Evolutionary conservation across 768 basidiomycete genomes (phyloP), one percentile per base, ranked within the genome.

Genomic region (Pleurotus giganteus): DNA sequence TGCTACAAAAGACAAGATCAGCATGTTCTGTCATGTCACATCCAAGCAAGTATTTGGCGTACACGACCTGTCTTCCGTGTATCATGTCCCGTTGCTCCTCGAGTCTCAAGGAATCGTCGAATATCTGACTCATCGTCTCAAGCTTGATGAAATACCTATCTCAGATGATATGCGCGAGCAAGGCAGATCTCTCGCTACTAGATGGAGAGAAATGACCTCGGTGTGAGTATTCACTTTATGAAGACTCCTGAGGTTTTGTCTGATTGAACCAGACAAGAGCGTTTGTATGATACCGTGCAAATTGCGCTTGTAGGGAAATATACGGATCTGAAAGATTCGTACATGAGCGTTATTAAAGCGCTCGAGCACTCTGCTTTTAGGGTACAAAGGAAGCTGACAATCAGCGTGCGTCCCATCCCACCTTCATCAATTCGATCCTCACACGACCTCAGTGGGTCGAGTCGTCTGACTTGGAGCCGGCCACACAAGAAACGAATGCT

Each of bases 11-110:
- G 82, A 87, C 65, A 99, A 99, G 71, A 96, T 99, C 37, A 94
- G 93, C 58, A 98, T 98, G 95, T 98, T 98, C 80, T 98, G 96
- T 71, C 96, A 99, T 64, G 96, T 99, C 62, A 75, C 84, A 2
- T 76, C 87, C 2, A 86, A 91, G 63, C 90, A 92, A 63, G 96
- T 98, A 36, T 79, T 99, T 47, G 96, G 94, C 53, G 90, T 98
- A 5, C 96, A 98, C 67, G 94, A 98, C 66, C 92, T 98, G 45
- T 86, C 89, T 7, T 97, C 94, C 34, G 94, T 98, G 29, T 99
- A 99, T 69, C 96, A 98, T 65, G 96, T 98, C 42, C 96, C 96
- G 3, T 80, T 98, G 8, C 79, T 98, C 15, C 80, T 99, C 29
- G 84, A 89, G 60, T 86, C 92, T 2, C 96, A 99, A 71, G 94